Evolutionary conservation across 2,329 filamentous ascomycete species (phyloP), one percentile per base, ranked within the genome.

Genomic region (Sclerotinia borealis): DNA sequence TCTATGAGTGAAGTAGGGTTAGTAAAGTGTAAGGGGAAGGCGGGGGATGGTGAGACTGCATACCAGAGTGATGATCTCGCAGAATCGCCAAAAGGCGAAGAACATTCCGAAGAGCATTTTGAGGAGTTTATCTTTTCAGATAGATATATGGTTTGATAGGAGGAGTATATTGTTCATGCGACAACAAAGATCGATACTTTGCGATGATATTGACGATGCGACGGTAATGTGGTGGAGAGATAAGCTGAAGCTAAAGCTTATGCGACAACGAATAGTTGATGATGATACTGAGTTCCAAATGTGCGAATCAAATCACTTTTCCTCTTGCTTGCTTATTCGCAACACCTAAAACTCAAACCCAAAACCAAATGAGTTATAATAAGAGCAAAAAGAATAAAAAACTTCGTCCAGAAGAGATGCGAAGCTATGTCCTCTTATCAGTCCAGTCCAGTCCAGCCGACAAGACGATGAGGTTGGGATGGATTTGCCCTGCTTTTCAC

Each of bases 1-100:
- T 86, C 85, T 88, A 68, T 43, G 36, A 37, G 22, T 3, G 17
- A 15, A 2, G 17, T 56, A 19, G 34, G n/a, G 59, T 65, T 52
- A 64, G 65, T 51, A n/a, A 22, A 25, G 11, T 25, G 27, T 45
- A 15, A 55, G 52, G 27, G 59, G 27, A 25, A 43, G 55, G 7
- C 15, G 17, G 19, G n/a, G 47, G 34, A 50, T 15, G 22, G 31
- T 29, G n/a, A 58, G 29, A 59, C 25, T 59, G 69, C 80, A 72
- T 79, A 88, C 85, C 77, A 88, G 69, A 49, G 85, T 87, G 69
- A 86, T 61, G 73, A 88, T 87, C 75, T 88, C 80, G 70, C 80
- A 71, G 70, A 87, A 80, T 69, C 86, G 83, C 79, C 82, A 86
- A 69, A 82, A 83, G 75, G 84, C 79, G 76, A 88, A 88, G 69